These are phyloP conservation scores for Penicillium sp. DNA, from an alignment of 2,329 filamentous ascomycete genomes.

Conservation along the genomic window DNA sequence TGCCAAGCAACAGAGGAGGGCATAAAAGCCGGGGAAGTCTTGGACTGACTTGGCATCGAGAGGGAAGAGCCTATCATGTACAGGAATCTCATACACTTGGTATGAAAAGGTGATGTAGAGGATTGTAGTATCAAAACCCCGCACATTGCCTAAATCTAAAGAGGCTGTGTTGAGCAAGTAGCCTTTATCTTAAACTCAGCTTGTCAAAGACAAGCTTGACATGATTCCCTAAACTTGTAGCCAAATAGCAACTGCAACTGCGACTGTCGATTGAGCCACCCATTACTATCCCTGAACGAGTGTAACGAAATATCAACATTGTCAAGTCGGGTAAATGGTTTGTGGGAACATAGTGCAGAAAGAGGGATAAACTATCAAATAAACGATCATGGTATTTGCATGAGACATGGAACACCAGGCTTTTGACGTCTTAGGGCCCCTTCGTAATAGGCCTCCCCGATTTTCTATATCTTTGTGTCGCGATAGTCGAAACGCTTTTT, in stretches of 20 bases:
- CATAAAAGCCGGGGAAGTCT: background rate
- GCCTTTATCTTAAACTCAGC: background rate
- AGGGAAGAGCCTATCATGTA: background rate
- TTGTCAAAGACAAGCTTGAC: background rate
- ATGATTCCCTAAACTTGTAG: background rate
- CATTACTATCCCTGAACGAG: background rate
- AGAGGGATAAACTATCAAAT: background rate
- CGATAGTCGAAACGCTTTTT: background rate
- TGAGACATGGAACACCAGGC: background rate
- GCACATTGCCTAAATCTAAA: background rate
- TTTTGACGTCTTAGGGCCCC: background rate
- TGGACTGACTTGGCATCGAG: background rate
- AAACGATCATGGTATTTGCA: background rate
- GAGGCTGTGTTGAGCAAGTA: background rate
- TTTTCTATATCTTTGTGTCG: background rate
- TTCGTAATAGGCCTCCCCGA: background rate
- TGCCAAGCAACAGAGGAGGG: background rate
- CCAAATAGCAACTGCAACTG: background rate
- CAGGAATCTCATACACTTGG: background rate
- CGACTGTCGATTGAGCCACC: background rate
- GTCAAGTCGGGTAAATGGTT: background rate
- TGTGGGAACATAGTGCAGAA: background rate
- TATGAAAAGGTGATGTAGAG: background rate
- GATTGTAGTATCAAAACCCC: background rate
- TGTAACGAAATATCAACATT: background rate